Base-by-base conservation (phyloP, 176 grass and related monocot genomes). In the Neostapfia colusana region DNA sequence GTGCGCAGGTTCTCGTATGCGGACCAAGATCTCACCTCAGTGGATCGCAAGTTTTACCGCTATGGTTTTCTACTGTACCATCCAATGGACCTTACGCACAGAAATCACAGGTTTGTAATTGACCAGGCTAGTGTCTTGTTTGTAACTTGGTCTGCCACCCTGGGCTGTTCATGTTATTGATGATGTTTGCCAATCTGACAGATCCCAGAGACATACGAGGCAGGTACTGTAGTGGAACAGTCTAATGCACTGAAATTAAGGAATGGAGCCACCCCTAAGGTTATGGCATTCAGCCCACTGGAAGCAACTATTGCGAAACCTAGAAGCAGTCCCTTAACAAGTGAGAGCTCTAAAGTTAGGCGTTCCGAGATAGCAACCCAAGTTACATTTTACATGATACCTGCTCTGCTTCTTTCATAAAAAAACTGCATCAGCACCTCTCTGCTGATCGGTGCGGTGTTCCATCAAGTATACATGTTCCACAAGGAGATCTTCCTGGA, bases 401-500 rank as follows among this genome's bases (percentile, higher is more conserved):
- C 96, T 26, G 46, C 76, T 45, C 60, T 92, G 69, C 89, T 99
- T 85, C 77, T 95, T 48, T 10, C 74, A 55, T 99, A 87, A 11
- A 92, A 65, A 66, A 85, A 85, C 61, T 75, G 74, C 73, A 25
- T 92, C 12, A 81, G 77, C 45, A 95, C 89, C n/a, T 91, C 84
- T 63, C 12, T 95, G 17, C 63, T 92, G 38, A 78, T 99, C 0
- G 69, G 78, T 0, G 87, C 85, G 2, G 90, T 91, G 42, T 92
- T 90, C 71, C 89, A 90, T 72, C 96, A 92, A 74, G 6, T 92
- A 15, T 95, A 99, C 73, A 91, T 90, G 73, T 99, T 99, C 77
- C 87, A 92, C 87, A 92, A 95, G 80, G 91, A 99, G 87, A 99
- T 99, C 38, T 74, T 99, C 85, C 92, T 99, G 42, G 96, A 99